Conservation (phyloP, 164 flowering plant genomes). For the Chloranthus sessilifolius region DNA sequence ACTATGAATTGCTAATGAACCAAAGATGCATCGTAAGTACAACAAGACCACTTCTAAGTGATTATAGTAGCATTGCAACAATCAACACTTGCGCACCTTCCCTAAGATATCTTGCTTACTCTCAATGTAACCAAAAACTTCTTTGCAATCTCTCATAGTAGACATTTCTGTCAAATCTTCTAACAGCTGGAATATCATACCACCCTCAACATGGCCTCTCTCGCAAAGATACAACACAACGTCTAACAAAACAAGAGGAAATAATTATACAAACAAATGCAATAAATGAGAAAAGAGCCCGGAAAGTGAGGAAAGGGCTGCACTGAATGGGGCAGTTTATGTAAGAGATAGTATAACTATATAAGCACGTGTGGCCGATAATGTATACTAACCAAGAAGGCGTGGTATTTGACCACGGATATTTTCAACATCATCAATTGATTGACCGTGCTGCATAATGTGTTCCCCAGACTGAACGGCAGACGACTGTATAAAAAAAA, state of each 20-base stretch:
- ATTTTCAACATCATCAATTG: slow-evolving; percentile 63
- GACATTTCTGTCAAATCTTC: slow-evolving; percentile 99
- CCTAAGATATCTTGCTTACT: slow-evolving; percentile 96
- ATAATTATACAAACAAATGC: slow-evolving; percentile 4
- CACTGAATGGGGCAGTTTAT: too few relatives aligned
- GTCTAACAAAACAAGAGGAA: slow-evolving; percentile 33
- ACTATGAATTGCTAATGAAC: too few relatives aligned
- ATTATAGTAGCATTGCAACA: too few relatives aligned
- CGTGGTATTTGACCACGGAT: slow-evolving; percentile 78
- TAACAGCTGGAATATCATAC: slow-evolving; percentile 95
- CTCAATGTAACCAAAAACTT: slow-evolving; percentile 90
- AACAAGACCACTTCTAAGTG: too few relatives aligned
- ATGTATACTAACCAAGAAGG: slow-evolving; percentile 63
- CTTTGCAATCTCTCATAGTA: slow-evolving; percentile 95
- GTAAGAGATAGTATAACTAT: too few relatives aligned
- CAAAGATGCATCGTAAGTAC: too few relatives aligned
- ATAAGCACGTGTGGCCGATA: background rate
- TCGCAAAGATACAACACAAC: slow-evolving; percentile 95
- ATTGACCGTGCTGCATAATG: slow-evolving; percentile 82
- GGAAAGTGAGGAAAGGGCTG: too few relatives aligned
- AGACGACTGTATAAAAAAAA: slow-evolving; percentile 44
- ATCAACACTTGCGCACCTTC: slow-evolving; percentile 45
- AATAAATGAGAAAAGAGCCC: background rate
- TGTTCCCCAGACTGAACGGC: slow-evolving; percentile 82
- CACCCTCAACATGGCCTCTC: slow-evolving; percentile 92